These are phyloP conservation scores for Nannochloropsis oceanica DNA, from an alignment of 108 stramenopile species.

Conservation along the genomic window DNA sequence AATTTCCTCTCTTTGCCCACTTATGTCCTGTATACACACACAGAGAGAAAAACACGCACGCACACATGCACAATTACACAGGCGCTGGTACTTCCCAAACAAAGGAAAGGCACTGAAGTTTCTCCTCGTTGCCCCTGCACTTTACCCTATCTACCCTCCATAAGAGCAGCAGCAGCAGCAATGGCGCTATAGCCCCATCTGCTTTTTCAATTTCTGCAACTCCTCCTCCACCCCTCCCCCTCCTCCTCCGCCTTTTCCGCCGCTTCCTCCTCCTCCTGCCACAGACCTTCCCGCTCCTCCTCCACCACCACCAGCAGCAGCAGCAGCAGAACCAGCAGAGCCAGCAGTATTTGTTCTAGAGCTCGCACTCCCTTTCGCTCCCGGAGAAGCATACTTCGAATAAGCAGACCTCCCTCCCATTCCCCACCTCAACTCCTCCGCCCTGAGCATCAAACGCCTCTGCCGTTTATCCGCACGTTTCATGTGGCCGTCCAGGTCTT, in stretches of 20 bases:
- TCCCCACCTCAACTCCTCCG: background rate
- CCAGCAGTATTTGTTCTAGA: background rate
- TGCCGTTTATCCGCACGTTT: background rate
- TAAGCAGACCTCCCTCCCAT: background rate
- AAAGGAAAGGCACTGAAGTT: too few relatives aligned
- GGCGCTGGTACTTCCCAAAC: too few relatives aligned
- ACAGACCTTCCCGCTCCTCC: too few relatives aligned
- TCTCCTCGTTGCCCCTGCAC: too few relatives aligned
- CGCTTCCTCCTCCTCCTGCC: background rate
- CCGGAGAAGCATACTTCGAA: background rate
- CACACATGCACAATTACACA: too few relatives aligned
- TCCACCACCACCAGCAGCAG: too few relatives aligned
- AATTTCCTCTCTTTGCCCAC: too few relatives aligned
- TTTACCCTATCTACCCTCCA: too few relatives aligned
- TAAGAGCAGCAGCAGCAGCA: too few relatives aligned
- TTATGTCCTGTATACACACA: too few relatives aligned
- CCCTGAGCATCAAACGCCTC: background rate
- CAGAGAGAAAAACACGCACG: too few relatives aligned
- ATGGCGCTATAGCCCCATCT: background rate
- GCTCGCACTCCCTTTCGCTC: background rate
- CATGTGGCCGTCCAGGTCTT: conserved; percentile 15
- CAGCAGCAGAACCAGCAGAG: too few relatives aligned
- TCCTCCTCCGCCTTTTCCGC: background rate
- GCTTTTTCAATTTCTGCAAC: background rate
- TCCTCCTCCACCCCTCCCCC: background rate